Base-by-base conservation (phyloP, 2,329 filamentous ascomycete genomes). In the Pseudovirgaria hyperparasitica region DNA sequence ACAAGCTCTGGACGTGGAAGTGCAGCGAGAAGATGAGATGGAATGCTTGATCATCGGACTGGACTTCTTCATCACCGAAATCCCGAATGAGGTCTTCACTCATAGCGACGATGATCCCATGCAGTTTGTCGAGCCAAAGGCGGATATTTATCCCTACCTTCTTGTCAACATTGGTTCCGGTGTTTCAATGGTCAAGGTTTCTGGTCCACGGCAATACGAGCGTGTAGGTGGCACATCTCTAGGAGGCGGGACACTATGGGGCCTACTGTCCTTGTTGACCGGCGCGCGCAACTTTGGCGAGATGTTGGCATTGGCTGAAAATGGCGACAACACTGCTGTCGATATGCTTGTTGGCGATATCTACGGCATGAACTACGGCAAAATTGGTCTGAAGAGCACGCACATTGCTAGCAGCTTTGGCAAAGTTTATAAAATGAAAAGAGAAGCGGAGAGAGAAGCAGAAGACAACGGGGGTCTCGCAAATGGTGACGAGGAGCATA, bases 281-380 rank as follows among this genome's bases (percentile, higher is more conserved):
- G 85, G 86, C n/a, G 84, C 87, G 13, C 72, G 80, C 29, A 86
- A 76, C n/a, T 98, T 98, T 48, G 90, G 96, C 53, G 86, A 93
- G 42, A 98, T 98, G 90, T 67, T 98, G 19, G 76, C 78, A 29
- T 78, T 92, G 62, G 86, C 90, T 1, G 90, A 90, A 37, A 67
- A 73, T 18, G 90, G 90, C 15, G 90, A 98, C 58, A 98, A 98
- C 46, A 69, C 78, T 19, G 78, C 80, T 16, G 90, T 98, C 7
- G 90, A 98, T 50, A 86, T 98, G 76, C 66, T 98, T 11, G 90
- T 98, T 0, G 90, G 90, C 12, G 90, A 98, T 53, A 98, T 98
- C 27, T 98, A 98, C 55, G 90, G 90, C 31, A 81, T 81, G 36
- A 87, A 92, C 41, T 98, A 98, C 48, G 78, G 75, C 51, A 94